Base-by-base conservation (phyloP, 805 yeast genomes). In the Ogataea sp. region DNA sequence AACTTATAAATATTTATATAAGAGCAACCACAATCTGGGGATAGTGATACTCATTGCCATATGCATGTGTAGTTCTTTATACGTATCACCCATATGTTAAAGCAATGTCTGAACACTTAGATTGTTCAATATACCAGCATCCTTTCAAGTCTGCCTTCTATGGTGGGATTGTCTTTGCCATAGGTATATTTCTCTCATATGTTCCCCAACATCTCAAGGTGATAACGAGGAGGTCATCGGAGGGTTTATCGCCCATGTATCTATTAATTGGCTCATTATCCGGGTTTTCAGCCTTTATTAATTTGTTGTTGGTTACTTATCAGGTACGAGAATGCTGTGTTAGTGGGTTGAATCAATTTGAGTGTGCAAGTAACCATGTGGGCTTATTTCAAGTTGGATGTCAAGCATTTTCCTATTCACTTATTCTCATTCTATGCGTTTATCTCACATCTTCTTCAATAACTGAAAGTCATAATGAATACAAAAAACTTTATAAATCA, bases 241-340 rank as follows among this genome's bases (percentile, higher is more conserved):
- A 84, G 53, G 96, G 96, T 4, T 62, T 86, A 18, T 80, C 89
- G 5, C 84, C 89, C 11, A 67, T 71, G 48, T 86, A 78, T 53
- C 64, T 86, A 25, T 59, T 86, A 13, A 67, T 87, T 31, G 93
- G 93, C 4, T 73, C 81, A 4, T 57, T 80, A 36, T 75, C 89
- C 17, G 79, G 84, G n/a, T 60, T 79, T 23, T 71, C 80, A 49
- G 77, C 90, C 0, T 59, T 80, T 36, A 67, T 82, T 16, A 87
- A 87, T 51, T 71, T 86, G 35, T 56, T 79, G 4, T 58, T 85
- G 25, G 67, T 85, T 11, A 73, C 83, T 5, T 59, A 73, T 15
- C 70, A 75, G 0, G 83, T 87, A 0, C 54, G 84, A 23, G 56
- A 66, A 24, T 86, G 96, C 55, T 80, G 90, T 50, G 45, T 54